Conservation (phyloP, 192 early-diverging fungal genomes). For the Dissophora ornata region DNA sequence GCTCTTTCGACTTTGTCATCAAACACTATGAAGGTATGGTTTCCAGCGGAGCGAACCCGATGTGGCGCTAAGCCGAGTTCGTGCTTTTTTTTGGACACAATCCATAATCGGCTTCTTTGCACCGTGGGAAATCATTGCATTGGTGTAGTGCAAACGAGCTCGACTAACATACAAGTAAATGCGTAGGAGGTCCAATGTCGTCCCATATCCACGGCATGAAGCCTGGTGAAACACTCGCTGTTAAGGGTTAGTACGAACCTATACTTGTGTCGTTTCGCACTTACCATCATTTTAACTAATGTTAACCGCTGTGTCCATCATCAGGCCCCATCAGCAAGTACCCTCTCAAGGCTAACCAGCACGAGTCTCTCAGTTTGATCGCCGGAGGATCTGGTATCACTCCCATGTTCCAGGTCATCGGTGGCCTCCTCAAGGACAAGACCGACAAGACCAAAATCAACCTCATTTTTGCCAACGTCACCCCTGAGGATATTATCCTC, state of each 20-base stretch:
- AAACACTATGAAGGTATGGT: conserved; percentile 66
- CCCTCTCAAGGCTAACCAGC: conserved; percentile 69
- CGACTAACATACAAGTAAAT: too few species aligned
- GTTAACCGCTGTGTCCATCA: too few species aligned
- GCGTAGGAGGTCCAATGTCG: conserved; percentile 64
- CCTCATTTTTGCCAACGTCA: conserved; percentile 78
- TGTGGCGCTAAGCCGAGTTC: background rate
- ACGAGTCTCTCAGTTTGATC: conserved; percentile 72
- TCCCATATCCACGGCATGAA: conserved; percentile 69
- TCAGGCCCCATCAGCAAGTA: conserved; percentile 77
- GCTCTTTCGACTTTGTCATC: conserved; percentile 78
- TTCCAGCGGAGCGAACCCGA: background rate
- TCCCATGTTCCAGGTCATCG: conserved; percentile 73
- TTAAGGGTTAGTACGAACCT: conserved; percentile 69
- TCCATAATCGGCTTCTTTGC: background rate
- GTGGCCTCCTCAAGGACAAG: conserved; percentile 69
- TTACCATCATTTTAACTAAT: too few species aligned
- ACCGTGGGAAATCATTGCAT: background rate
- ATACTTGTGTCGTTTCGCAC: too few species aligned
- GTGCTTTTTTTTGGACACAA: background rate
- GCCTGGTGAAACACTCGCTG: conserved; percentile 77
- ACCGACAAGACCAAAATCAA: conserved; percentile 76
- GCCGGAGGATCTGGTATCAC: conserved; percentile 85
- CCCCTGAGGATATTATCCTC: conserved; percentile 76
- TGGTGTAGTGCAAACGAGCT: too few species aligned